phyloP scores from a whole-genome alignment of 768 basidiomycete genomes.

The Auriscalpium orientale region DNA sequence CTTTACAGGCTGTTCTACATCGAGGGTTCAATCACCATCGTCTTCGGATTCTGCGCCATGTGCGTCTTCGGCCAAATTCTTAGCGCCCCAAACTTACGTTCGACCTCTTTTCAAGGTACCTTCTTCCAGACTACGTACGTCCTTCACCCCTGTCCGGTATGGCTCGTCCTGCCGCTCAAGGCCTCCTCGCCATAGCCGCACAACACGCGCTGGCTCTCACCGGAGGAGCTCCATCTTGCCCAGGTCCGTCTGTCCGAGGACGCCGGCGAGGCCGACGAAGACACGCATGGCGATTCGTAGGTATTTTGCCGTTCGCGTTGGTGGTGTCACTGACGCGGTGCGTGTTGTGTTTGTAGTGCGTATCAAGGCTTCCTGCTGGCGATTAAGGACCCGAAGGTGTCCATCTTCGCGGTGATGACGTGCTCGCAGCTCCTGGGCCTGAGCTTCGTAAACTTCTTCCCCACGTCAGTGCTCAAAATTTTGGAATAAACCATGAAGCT shows the following conservation, averaged over 20 bases:
- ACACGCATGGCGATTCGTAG: constrained; percentile 50
- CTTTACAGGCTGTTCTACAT: constrained; percentile 57
- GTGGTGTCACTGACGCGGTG: no score
- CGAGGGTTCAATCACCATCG: constrained; percentile 61
- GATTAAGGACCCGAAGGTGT: constrained; percentile 46
- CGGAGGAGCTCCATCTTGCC: constrained; percentile 46
- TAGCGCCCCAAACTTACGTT: not conserved
- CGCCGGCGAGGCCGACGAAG: constrained; percentile 58
- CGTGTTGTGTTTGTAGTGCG: constrained; percentile 33
- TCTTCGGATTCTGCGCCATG: constrained; percentile 48
- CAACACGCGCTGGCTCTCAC: constrained; percentile 54
- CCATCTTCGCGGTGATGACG: constrained; percentile 45
- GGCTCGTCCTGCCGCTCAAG: not conserved
- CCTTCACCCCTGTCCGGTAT: not conserved
- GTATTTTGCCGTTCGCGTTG: constrained; percentile 14
- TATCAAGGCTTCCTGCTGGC: constrained; percentile 48
- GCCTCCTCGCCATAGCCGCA: constrained; percentile 32
- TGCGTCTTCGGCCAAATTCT: constrained; percentile 19
- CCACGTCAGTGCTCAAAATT: constrained; percentile 29
- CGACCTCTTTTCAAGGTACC: constrained; percentile 32
- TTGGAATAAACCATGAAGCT: not conserved
- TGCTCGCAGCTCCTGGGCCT: constrained; percentile 45
- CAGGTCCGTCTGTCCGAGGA: constrained; percentile 62
- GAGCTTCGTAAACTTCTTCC: constrained; percentile 57
- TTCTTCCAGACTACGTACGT: constrained; percentile 52